A percentile compares a stretch with the other conserved stretches of the same genome.
Evolutionary conservation across 306 rosid species (phyloP).

Genomic region (Castanea sativa): DNA sequence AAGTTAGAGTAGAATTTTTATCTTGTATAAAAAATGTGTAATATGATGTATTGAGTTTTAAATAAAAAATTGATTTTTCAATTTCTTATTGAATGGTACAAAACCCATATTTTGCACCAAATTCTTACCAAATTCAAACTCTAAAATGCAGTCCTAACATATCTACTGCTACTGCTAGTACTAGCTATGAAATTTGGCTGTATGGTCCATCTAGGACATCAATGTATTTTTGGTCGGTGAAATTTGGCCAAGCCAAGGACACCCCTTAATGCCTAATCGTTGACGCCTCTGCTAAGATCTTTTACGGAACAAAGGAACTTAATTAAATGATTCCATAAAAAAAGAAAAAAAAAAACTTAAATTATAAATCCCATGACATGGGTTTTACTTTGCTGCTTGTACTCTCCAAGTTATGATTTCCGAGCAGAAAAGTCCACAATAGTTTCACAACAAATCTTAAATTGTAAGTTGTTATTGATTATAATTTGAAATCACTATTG

Average conservation of each 20-base stretch:
- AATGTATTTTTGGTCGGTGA: slow-evolving; percentile 32
- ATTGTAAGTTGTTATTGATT: too few relatives aligned
- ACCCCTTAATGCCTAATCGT: not conserved
- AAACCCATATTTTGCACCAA: too few relatives aligned
- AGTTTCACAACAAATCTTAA: too few relatives aligned
- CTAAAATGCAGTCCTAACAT: too few relatives aligned
- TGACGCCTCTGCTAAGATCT: slow-evolving; percentile 2
- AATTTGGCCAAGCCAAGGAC: slow-evolving; percentile 23
- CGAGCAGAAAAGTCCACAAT: too few relatives aligned
- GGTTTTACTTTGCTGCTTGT: not conserved
- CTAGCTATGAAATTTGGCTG: slow-evolving; percentile 14
- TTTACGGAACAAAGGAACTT: slow-evolving; percentile 19
- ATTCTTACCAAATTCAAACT: too few relatives aligned
- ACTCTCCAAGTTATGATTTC: not conserved
- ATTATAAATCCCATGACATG: not conserved
- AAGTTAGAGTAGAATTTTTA: too few relatives aligned
- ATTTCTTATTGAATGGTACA: too few relatives aligned
- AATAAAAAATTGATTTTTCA: too few relatives aligned
- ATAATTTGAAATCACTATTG: too few relatives aligned
- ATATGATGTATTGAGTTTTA: too few relatives aligned
- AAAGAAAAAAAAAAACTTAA: not conserved
- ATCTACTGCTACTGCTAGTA: not conserved
- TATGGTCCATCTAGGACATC: slow-evolving; percentile 22
- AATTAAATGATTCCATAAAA: not conserved
- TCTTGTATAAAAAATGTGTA: too few relatives aligned